Percentiles rank a stretch among this genome's conserved stretches.
Conservation (phyloP, 345 rosid genomes). For the sweet orange (Citrus sinensis) region DNA sequence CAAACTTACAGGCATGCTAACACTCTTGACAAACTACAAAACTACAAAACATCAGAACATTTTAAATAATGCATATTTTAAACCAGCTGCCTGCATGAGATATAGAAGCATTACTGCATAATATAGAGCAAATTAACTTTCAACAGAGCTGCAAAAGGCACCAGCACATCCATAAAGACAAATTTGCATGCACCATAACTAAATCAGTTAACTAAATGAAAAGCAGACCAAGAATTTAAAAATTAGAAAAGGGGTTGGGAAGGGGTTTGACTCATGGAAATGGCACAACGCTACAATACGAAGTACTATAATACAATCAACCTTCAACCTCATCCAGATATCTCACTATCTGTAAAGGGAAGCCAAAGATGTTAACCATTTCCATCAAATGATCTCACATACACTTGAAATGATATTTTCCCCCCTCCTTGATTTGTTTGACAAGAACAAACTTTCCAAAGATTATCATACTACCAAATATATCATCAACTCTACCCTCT, state of each 20-base stretch:
- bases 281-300: not conserved
- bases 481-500: not conserved
- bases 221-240: not conserved
- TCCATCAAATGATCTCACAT: not conserved
- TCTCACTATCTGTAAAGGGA: not conserved
- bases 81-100: slow-evolving; percentile 28
- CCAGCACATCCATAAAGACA: not conserved
- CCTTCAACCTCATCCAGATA: not conserved
- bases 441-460: not conserved
- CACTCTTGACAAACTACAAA: slow-evolving; percentile 16
- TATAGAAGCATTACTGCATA: slow-evolving; percentile 12
- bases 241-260: not conserved
- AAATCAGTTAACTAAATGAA: not conserved
- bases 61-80: slow-evolving; percentile 26
- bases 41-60: slow-evolving; percentile 22
- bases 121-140: not conserved
- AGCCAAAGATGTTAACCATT: not conserved
- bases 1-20: slow-evolving; percentile 37
- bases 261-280: not conserved
- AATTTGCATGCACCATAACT: not conserved
- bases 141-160: not conserved
- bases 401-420: not conserved
- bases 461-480: not conserved
- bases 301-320: not conserved
- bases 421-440: not conserved